Evolutionary conservation across 1,284 basidiomycete genomes (phyloP).

Genomic region (Sporisorium graminicola): DNA sequence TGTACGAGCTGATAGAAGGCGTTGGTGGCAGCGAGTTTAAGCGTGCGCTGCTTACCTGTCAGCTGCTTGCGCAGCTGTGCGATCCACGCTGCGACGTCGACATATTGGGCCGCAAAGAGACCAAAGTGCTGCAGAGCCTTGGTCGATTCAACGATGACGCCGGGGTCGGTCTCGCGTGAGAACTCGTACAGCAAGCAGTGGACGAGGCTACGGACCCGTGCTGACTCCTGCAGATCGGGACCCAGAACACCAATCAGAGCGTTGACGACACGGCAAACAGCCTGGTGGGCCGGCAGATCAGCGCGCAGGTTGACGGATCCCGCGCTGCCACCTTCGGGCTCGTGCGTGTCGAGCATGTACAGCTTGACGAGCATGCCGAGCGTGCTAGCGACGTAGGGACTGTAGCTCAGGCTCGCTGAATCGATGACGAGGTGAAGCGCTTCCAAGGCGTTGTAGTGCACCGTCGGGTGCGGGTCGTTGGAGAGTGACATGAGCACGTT

Average conservation of each 20-base stretch:
- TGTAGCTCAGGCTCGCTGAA: constrained; percentile 90
- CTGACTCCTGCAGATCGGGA: constrained; percentile 91
- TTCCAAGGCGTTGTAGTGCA: constrained; percentile 91
- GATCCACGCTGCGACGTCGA: constrained; percentile 62
- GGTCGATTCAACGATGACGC: constrained; percentile 90
- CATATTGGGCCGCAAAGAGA: constrained; percentile 88
- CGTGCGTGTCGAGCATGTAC: constrained; percentile 91
- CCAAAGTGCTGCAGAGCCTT: constrained; percentile 95
- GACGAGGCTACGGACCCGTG: constrained; percentile 81
- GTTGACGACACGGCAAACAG: constrained; percentile 90
- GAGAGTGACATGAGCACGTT: constrained; percentile 95
- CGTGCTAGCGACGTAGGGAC: constrained; percentile 87
- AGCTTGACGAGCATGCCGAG: constrained; percentile 91
- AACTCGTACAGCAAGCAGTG: constrained; percentile 89
- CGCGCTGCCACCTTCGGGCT: constrained; percentile 89
- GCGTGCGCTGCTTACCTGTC: constrained; percentile 72
- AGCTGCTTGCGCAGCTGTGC: constrained; percentile 51
- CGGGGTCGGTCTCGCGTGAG: constrained; percentile 83
- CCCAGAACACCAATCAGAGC: constrained; percentile 93
- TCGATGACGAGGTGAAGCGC: constrained; percentile 89
- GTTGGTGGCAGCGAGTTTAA: constrained; percentile 94
- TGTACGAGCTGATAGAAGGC: constrained; percentile 97
- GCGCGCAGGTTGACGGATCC: constrained; percentile 84
- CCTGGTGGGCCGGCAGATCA: constrained; percentile 89
- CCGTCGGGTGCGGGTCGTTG: constrained; percentile 95